Percentiles rank a stretch among this genome's conserved stretches.
Evolutionary conservation across 208 protist genomes (phyloP).

Genomic region (Sergeia podlipaevii): DNA sequence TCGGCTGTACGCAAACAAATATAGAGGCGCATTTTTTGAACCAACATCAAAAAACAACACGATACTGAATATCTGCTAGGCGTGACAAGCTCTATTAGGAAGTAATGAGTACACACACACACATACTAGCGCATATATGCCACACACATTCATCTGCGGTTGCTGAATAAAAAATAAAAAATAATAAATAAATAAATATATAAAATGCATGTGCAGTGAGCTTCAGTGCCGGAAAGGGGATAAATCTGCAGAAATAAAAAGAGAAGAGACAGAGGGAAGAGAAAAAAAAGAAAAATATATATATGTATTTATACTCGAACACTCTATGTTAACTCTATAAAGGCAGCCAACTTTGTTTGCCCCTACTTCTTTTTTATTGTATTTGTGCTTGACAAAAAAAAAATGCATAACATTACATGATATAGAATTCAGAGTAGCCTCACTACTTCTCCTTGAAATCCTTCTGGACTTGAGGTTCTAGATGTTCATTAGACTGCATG

Average conservation of each 20-base stretch:
- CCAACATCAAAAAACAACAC: background rate
- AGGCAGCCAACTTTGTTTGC: background rate
- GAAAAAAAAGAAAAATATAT: background rate
- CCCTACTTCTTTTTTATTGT: conserved; percentile 5
- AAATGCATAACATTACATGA: no score
- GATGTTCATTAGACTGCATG: no score
- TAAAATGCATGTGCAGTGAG: no score
- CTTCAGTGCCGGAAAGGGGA: no score
- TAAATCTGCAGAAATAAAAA: no score
- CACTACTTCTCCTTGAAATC: conserved; percentile 3
- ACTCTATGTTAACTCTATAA: background rate
- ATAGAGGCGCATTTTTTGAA: background rate
- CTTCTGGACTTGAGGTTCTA: background rate
- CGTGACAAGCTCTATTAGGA: background rate
- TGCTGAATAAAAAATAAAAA: conserved; percentile 9
- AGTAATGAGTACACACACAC: conserved; percentile 1
- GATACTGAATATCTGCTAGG: conserved; percentile 6
- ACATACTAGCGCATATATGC: conserved; percentile 4
- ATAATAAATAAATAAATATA: conserved; percentile 7
- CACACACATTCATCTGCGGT: background rate
- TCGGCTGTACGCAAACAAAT: background rate
- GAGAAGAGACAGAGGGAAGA: background rate
- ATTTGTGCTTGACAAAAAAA: no score
- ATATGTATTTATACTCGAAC: conserved; percentile 1
- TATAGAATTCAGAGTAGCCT: background rate